These are phyloP conservation scores for Fraxinus ornus DNA, from an alignment of 305 asterid species.

Conservation along the genomic window DNA sequence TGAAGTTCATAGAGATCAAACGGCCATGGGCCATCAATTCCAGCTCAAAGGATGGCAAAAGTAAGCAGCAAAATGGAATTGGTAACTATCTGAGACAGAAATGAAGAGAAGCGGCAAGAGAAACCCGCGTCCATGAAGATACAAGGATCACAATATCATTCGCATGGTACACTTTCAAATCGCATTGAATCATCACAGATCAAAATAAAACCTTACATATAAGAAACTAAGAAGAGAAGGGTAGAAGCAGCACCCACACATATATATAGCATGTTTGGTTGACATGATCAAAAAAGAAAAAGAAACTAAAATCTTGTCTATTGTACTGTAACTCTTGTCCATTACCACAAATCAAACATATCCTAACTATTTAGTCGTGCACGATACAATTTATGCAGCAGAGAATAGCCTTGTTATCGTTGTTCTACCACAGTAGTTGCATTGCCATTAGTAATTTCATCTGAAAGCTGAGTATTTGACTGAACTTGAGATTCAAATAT, in stretches of 20 bases:
- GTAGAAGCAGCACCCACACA: not conserved
- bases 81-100: not conserved
- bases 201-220: not conserved
- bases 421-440: slow-evolving; percentile 5
- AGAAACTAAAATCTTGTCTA: not conserved
- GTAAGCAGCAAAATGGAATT: not conserved
- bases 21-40: not conserved
- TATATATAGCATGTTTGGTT: not conserved
- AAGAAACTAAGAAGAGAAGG: not conserved
- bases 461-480: slow-evolving; percentile 5
- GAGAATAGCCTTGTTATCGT: not conserved
- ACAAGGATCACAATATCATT: not conserved
- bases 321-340: not conserved
- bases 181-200: not conserved
- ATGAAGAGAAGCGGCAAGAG: not conserved
- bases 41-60: not conserved
- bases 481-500: not conserved
- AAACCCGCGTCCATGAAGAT: not conserved
- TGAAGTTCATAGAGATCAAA: not conserved
- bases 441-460: not conserved
- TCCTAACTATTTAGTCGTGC: not conserved
- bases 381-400: not conserved
- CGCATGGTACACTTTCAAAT: not conserved
- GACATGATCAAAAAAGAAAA: not conserved
- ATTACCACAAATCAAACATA: not conserved